A percentile compares a stretch with the other conserved stretches of the same genome.
These are phyloP conservation scores for Pseudonectria foliicola DNA, from an alignment of 2,329 filamentous ascomycete species.

Conservation along the genomic window DNA sequence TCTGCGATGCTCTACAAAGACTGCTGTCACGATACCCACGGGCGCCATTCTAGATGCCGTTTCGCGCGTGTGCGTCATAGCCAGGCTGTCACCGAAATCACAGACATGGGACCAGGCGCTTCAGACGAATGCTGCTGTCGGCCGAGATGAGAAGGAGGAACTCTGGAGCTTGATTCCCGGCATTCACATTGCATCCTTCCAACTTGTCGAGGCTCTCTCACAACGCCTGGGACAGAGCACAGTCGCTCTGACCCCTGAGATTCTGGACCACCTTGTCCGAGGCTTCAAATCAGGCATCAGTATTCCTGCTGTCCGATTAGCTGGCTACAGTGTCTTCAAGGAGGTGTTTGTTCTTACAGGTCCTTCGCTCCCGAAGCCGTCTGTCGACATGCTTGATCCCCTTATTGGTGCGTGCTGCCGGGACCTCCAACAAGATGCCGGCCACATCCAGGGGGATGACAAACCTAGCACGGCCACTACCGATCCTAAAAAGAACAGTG, in stretches of 20 bases:
- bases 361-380: conserved; percentile 57
- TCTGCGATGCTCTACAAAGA: conserved; percentile 56
- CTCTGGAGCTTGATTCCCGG: conserved; percentile 67
- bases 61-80: conserved; percentile 62
- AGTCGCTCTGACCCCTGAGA: conserved; percentile 52
- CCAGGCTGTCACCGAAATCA: conserved; percentile 41
- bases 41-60: conserved; percentile 62
- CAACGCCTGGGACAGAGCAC: conserved; percentile 51
- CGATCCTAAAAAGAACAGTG: conserved; percentile 32
- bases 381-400: conserved; percentile 54
- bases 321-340: conserved; percentile 52
- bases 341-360: conserved; percentile 56
- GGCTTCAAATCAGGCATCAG: conserved; percentile 56
- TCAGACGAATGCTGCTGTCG: conserved; percentile 65
- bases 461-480: conserved; percentile 24
- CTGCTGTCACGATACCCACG: conserved; percentile 59
- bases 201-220: conserved; percentile 51
- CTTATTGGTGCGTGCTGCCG: conserved; percentile 64
- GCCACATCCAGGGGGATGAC: conserved; percentile 35
- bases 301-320: conserved; percentile 47
- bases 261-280: conserved; percentile 65
- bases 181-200: conserved; percentile 65
- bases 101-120: conserved; percentile 42
- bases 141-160: conserved; percentile 73
- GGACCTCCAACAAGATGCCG: conserved; percentile 57